phyloP scores from a whole-genome alignment of 139 green algal genomes.

The Tetraselmis chui region DNA sequence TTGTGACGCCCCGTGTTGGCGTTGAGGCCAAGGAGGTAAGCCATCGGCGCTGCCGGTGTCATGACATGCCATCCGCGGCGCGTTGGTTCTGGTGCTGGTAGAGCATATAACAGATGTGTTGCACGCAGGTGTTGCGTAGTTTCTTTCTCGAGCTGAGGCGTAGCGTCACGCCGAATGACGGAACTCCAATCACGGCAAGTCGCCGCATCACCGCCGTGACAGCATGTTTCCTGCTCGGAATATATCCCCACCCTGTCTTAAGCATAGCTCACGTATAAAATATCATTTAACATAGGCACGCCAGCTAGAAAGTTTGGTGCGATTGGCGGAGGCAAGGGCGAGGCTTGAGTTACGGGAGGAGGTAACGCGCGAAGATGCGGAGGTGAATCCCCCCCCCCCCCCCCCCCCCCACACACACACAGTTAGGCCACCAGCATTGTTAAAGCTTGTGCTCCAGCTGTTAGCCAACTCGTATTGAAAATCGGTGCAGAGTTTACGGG shows the following conservation, averaged over 20 bases:
- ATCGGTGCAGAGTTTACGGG: neutral
- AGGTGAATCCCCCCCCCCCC: constrained; percentile 36
- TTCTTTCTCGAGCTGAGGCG: constrained; percentile 70
- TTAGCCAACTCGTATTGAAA: neutral
- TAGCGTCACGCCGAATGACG: neutral
- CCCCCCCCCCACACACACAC: neutral
- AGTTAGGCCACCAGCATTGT: neutral
- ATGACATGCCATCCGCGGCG: too few relatives aligned
- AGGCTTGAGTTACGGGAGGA: constrained; percentile 68
- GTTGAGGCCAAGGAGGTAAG: constrained; percentile 47
- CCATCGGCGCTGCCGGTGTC: too few relatives aligned
- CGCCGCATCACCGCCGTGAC: too few relatives aligned
- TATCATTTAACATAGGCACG: too few relatives aligned
- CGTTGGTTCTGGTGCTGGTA: too few relatives aligned
- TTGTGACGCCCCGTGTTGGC: constrained; percentile 64
- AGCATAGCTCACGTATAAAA: too few relatives aligned
- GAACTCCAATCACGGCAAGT: constrained; percentile 34
- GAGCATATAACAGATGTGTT: too few relatives aligned
- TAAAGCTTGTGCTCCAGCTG: neutral
- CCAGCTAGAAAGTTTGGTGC: constrained; percentile 87
- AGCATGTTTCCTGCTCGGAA: too few relatives aligned
- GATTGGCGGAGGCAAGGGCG: constrained; percentile 83
- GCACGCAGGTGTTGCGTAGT: constrained; percentile 17
- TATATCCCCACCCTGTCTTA: too few relatives aligned
- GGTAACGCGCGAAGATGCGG: constrained; percentile 61